Evolutionary conservation across 768 basidiomycete genomes (phyloP), one percentile per base, ranked within the genome.

Genomic region (Boletus sp.): DNA sequence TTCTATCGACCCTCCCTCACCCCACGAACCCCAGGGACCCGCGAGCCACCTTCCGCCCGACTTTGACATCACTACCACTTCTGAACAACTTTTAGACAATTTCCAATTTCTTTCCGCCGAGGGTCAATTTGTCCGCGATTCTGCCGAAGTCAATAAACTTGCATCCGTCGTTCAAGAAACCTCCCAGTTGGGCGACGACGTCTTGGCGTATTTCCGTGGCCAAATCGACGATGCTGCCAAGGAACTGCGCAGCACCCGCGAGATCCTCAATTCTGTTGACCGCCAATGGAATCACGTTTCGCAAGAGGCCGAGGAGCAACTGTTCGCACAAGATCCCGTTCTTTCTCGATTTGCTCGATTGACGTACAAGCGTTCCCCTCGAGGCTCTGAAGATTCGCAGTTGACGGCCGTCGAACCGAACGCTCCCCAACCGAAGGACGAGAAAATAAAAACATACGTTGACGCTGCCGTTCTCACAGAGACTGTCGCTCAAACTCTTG

Each of bases 341-440:
- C 44, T 35, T 20, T 52, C 58, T 49, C 56, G 37, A 35, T 47
- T 69, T 39, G 47, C 48, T 33, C 55, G 36, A 24, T 40, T 65
- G 55, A 52, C 54, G 51, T 62, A 67, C 40, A 75, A 77, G 40
- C 73, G 75, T n/a, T 68, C 70, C 1, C 76, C 80, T 14, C 78
- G 85, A 52, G 85, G 82, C 47, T 89, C 87, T n/a, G 80, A 82
- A 64, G 86, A 87, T 67, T 89, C 87, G 1, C 80, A 84, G 52
- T 65, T 66, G 24, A 88, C 86, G 0, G 77, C 77, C 17, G 83
- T 86, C 28, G 63, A 60, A 20, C 39, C 63, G 42, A 64, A 66
- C 51, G 37, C 28, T 7, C 42, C 33, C 6, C 35, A 55, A 1
- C 20, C 51, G 12, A 71, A 68, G 49, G 59, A 47, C 12, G 60